Base-by-base conservation (phyloP, 2,329 filamentous ascomycete species). In the Paraphaeosphaeria minitans region DNA sequence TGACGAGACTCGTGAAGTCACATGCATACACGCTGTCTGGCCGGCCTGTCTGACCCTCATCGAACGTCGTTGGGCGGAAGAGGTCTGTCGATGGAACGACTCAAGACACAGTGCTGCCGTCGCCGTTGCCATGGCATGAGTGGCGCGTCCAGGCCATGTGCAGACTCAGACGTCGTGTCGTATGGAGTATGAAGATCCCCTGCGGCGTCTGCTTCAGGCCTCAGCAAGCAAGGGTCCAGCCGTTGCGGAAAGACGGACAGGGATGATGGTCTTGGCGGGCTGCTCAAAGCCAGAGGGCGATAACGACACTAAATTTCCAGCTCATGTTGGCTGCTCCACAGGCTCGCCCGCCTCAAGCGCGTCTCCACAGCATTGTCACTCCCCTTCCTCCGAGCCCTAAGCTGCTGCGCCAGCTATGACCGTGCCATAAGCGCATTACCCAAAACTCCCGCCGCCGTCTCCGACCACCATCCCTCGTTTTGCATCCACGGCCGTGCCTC, bases 381-480 rank as follows among this genome's bases (percentile, higher is more conserved):
- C 46, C 16, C 12, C 8, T 50, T 14, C n/a, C 46, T 45, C 24
- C 37, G 43, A 31, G 39, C 39, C 37, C 35, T 29, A 27, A 22
- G 45, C 45, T 41, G 29, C 41, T 41, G 46, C 33, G 31, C 50
- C 49, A 56, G 59, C 45, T 55, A 67, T 67, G 65, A 61, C 31
- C 48, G 46, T 53, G 55, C 57, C 61, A 47, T 59, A 53, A 48
- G 52, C 35, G 12, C 35, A 24, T 52, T 48, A 19, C n/a, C 58
- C 37, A 29, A 3, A 3, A 21, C n/a, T 19, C 47, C 19, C 50
- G 47, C 53, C 51, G 9, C 27, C 47, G 33, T 42, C 55, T 56
- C 66, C 62, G 62, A 58, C 68, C 61, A 55, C 59, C 45, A 69
- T 65, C 70, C 53, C 63, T 68, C 68, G 65, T 69, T 68, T 13